A percentile compares a stretch with the other conserved stretches of the same genome.
These are phyloP conservation scores for Mucor plumbeus DNA, from an alignment of 371 early-diverging fungal species.

Conservation along the genomic window DNA sequence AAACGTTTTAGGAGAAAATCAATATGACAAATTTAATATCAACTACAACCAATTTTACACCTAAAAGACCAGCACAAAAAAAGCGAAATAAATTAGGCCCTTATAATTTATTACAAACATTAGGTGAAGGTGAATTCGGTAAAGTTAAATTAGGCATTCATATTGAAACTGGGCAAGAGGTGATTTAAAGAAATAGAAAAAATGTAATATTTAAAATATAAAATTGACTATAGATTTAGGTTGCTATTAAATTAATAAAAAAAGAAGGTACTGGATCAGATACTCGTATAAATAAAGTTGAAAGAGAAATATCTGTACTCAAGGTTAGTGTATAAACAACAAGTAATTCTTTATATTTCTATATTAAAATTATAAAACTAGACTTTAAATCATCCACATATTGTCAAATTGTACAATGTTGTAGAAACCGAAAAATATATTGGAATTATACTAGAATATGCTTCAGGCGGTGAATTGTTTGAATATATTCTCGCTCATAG, in stretches of 20 bases:
- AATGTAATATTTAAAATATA: not conserved
- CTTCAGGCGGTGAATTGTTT: slow-evolving; percentile 74
- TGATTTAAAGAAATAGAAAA: slow-evolving; percentile 46
- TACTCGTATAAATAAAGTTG: slow-evolving; percentile 64
- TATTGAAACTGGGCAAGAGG: slow-evolving; percentile 89
- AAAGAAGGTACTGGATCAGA: slow-evolving; percentile 57
- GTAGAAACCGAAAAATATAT: slow-evolving; percentile 76
- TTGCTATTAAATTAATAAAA: slow-evolving; percentile 73
- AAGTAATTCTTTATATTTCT: no score
- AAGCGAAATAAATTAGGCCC: slow-evolving; percentile 28
- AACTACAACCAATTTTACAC: not conserved
- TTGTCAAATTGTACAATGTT: slow-evolving; percentile 77
- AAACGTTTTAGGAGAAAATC: not conserved
- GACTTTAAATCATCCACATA: slow-evolving; percentile 74
- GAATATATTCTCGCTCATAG: slow-evolving; percentile 70
- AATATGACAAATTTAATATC: slow-evolving; percentile 15
- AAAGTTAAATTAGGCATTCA: slow-evolving; percentile 97
- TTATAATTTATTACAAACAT: slow-evolving; percentile 27
- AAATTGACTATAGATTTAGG: slow-evolving; percentile 29
- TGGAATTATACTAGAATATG: slow-evolving; percentile 74
- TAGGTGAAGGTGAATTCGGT: slow-evolving; percentile 93
- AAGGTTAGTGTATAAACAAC: slow-evolving; percentile 37
- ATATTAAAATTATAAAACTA: slow-evolving; percentile 31
- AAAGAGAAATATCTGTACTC: slow-evolving; percentile 76
- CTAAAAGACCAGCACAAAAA: slow-evolving; percentile 21